Base-by-base conservation (phyloP, 306 rosid species). In the Dalbergia oliveri region DNA sequence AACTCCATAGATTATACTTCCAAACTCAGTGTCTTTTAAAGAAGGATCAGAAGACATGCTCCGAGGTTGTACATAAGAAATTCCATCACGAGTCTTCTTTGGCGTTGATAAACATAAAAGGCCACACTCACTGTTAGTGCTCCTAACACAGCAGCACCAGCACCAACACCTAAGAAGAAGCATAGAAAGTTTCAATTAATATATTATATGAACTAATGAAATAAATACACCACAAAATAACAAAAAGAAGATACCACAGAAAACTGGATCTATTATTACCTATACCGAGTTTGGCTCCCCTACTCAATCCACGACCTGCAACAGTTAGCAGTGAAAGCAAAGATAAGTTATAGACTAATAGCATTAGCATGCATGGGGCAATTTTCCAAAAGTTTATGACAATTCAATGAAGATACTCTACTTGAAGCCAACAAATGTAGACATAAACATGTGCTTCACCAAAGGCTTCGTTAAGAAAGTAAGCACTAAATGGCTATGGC, bases 191-290 rank as follows among this genome's bases (percentile, higher is more conserved):
- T n/a, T n/a, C n/a, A n/a, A n/a, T n/a, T n/a, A n/a, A n/a, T n/a
- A n/a, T n/a, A n/a, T n/a, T n/a, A n/a, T n/a, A n/a, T n/a, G n/a
- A n/a, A n/a, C n/a, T n/a, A n/a, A n/a, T n/a, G n/a, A n/a, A n/a
- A n/a, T n/a, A n/a, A n/a, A n/a, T n/a, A n/a, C n/a, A n/a, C n/a
- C n/a, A n/a, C n/a, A n/a, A n/a, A n/a, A n/a, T n/a, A n/a, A n/a
- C n/a, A n/a, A n/a, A n/a, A n/a, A n/a, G n/a, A n/a, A n/a, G n/a
- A 11, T 16, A 15, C 72, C 31, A 75, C 31, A 61, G 43, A 62
- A 49, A 73, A 19, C 9, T 11, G 8, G 33, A 81, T 59, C 13
- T 11, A 43, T 87, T 93, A 49, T 87, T 93, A 93, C 97, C 97
- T 77, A 89, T 39, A 50, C 11, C 0, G 50, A 73, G 0, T 79